A percentile compares a stretch with the other conserved stretches of the same genome.
Conservation (phyloP, 2,329 filamentous ascomycete species). For the Aureobasidium mangrovei region DNA sequence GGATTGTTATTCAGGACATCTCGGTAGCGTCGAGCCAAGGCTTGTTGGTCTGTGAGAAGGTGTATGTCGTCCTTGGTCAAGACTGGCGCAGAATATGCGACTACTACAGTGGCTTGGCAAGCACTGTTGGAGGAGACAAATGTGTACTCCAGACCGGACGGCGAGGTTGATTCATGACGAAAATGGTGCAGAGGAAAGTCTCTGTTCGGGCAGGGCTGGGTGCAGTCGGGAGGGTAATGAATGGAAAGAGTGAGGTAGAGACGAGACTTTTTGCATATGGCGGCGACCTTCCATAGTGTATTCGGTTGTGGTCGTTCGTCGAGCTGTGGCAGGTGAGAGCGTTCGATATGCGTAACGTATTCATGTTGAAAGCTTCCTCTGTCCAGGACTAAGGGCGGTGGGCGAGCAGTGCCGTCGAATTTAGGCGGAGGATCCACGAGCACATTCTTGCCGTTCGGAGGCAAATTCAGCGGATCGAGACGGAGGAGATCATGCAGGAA, state of each 20-base stretch:
- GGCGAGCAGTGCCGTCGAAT: conserved; percentile 32
- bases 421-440: conserved; percentile 50
- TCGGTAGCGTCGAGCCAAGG: conserved; percentile 46
- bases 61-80: conserved; percentile 41
- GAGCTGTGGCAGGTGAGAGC: conserved; percentile 41
- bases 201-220: conserved; percentile 37
- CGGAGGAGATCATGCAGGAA: conserved; percentile 43
- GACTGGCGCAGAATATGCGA: conserved; percentile 46
- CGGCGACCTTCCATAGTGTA: conserved; percentile 48
- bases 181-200: conserved; percentile 56
- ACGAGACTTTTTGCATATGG: conserved; percentile 54
- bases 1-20: conserved; percentile 43
- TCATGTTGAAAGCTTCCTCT: conserved; percentile 48
- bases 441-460: conserved; percentile 36
- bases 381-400: conserved; percentile 26
- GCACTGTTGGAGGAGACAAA: conserved; percentile 52
- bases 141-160: conserved; percentile 29
- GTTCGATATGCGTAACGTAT: conserved; percentile 48
- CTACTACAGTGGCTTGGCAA: conserved; percentile 46
- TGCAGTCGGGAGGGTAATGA: conserved; percentile 37
- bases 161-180: background rate
- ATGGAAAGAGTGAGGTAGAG: conserved; percentile 53
- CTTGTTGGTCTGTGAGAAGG: conserved; percentile 45
- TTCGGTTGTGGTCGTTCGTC: conserved; percentile 31
- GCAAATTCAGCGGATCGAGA: conserved; percentile 38